A percentile compares a stretch with the other conserved stretches of the same genome.
These are phyloP conservation scores for Xanthoconium purpureum DNA, from an alignment of 768 basidiomycete genomes.

Conservation along the genomic window DNA sequence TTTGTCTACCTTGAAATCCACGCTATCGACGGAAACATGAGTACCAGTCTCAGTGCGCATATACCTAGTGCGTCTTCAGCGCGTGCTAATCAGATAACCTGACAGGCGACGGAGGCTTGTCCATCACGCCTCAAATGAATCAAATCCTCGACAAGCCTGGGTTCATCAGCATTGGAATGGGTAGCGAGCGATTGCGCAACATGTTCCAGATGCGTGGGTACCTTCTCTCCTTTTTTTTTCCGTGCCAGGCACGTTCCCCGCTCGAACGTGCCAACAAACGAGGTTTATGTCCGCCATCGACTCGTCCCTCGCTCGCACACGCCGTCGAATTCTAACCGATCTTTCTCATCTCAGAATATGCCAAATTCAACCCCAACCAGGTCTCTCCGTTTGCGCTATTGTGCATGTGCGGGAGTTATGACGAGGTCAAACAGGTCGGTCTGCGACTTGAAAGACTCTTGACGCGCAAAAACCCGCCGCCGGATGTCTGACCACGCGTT, in stretches of 20 bases:
- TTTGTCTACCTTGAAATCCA: background rate
- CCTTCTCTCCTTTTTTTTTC: background rate
- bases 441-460: background rate
- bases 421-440: slow-evolving; percentile 21
- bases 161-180: slow-evolving; percentile 23
- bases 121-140: slow-evolving; percentile 26
- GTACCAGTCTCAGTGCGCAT: slow-evolving; percentile 1
- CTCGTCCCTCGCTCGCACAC: background rate
- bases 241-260: background rate
- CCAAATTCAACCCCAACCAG: slow-evolving; percentile 13
- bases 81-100: slow-evolving; percentile 1
- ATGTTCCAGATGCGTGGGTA: slow-evolving; percentile 31
- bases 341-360: slow-evolving; percentile 15
- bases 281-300: background rate
- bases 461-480: background rate
- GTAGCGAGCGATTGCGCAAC: slow-evolving; percentile 25
- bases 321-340: background rate
- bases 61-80: background rate
- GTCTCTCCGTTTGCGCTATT: slow-evolving; percentile 24
- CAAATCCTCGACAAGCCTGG: slow-evolving; percentile 26
- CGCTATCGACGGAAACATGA: slow-evolving; percentile 6
- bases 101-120: slow-evolving; percentile 25
- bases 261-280: background rate
- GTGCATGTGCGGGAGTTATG: slow-evolving; percentile 24
- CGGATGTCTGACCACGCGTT: background rate